Percentiles rank a stretch among this genome's conserved stretches.
These are phyloP conservation scores for Aspergillus homomorphus DNA, from an alignment of 495 filamentous ascomycete species.

Conservation along the genomic window DNA sequence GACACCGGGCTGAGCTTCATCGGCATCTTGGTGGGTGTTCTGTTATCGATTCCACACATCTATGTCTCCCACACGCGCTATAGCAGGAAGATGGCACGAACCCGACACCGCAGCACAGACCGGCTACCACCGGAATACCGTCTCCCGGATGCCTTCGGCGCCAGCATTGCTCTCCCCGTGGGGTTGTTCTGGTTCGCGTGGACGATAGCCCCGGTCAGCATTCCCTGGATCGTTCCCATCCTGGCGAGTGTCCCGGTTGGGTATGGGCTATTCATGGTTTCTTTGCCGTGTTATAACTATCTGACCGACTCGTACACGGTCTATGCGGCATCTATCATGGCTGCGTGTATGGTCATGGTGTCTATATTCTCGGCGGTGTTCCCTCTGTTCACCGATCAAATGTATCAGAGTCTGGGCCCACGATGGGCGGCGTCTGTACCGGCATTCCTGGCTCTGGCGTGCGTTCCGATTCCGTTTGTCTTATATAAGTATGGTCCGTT, in stretches of 20 bases:
- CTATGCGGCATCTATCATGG: neutral
- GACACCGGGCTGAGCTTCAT: neutral
- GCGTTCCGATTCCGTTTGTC: neutral
- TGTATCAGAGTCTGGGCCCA: neutral
- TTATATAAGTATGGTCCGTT: neutral
- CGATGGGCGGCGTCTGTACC: neutral
- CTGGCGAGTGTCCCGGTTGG: neutral
- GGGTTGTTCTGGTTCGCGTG: slow-evolving; percentile 5
- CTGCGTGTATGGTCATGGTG: neutral
- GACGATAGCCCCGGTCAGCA: neutral
- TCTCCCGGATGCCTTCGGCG: neutral
- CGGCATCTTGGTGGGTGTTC: neutral
- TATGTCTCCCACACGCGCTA: neutral
- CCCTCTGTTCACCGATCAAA: neutral
- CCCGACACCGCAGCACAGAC: neutral
- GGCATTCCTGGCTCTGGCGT: slow-evolving; percentile 1
- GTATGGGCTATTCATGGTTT: neutral
- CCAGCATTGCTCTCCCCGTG: neutral
- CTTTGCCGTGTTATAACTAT: neutral
- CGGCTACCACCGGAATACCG: neutral
- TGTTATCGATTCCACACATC: neutral
- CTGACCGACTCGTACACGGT: slow-evolving; percentile 2
- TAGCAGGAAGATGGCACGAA: no score
- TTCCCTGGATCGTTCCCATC: neutral
- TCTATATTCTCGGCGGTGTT: neutral